Evolutionary conservation across 208 protist species (phyloP).

Genomic region (Leishmania arabica): DNA sequence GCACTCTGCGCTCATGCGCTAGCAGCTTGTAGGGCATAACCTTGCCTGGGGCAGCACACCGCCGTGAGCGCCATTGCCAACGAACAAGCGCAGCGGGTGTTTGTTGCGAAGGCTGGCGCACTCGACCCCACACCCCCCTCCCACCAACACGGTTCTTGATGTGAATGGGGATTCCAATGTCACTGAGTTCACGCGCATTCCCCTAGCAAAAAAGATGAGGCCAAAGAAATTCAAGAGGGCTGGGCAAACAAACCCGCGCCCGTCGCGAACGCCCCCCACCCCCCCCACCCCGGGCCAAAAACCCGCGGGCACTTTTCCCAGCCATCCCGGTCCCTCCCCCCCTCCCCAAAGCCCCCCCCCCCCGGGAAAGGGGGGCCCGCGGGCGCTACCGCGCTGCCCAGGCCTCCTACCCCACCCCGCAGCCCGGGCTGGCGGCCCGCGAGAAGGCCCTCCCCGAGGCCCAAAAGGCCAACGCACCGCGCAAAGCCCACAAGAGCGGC

Average conservation of each 20-base stretch:
- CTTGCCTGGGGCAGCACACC: no score
- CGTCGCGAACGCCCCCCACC: neutral
- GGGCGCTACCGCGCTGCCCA: neutral
- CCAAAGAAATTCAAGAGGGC: neutral
- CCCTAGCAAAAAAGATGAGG: neutral
- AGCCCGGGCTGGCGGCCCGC: neutral
- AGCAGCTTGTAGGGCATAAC: neutral
- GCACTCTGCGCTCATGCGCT: constrained; percentile 9
- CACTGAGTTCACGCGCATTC: neutral
- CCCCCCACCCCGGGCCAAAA: neutral
- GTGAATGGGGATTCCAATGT: neutral
- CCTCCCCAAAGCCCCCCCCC: neutral
- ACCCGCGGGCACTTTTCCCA: neutral
- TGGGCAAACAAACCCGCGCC: neutral
- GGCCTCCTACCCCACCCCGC: neutral
- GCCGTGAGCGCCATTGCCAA: no score
- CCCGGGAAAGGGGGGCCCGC: neutral
- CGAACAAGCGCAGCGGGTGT: neutral
- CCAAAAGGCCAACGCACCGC: neutral
- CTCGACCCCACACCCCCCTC: no score
- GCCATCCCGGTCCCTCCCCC: neutral
- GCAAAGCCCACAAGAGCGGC: neutral
- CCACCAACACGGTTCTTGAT: no score
- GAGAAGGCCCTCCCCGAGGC: neutral
- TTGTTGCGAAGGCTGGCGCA: neutral